Evolutionary conservation across 371 early-diverging fungal species (phyloP), one percentile per base, ranked within the genome.

Genomic region (Syncephalastrum sp.): DNA sequence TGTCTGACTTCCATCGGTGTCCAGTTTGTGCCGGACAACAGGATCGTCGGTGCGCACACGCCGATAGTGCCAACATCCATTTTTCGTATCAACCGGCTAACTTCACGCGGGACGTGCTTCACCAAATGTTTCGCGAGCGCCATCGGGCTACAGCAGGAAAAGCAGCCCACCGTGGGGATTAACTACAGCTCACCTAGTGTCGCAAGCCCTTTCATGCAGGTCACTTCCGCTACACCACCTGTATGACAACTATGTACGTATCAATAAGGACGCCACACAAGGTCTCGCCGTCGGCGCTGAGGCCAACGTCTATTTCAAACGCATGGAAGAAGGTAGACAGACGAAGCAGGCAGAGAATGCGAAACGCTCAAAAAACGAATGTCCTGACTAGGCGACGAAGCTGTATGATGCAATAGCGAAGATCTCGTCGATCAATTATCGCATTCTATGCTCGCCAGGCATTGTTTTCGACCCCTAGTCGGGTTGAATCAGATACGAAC

Each of bases 141-240:
- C n/a, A n/a, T n/a, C n/a, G n/a, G n/a, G n/a, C n/a, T 55, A 45
- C 38, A 27, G 10, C 19, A 25, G 0, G 44, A 47, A 12, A 41
- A 47, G 5, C 44, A 50, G 33, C 53, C 61, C 13, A 91, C 78
- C 33, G 88, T 89, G 19, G 72, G 98, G 21, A 85, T 98, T 53
- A 99, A 99, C 62, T 99, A 91, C 74, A 88, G 90, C 61, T 92
- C 93, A 62, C 99, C 99, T 53, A 99, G 99, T 82, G 98, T 99
- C 61, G 99, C 99, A 50, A 99, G 99, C 97, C n/a, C n/a, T 99
- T 99, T 84, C 99, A 99, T 70, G 97, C 95, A 29, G 99, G 99
- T 0, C 99, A 99, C 71, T 79, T 99, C 70, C 89, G 99, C 51
- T 92, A 94, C 55, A 99, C 99, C 98, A 99, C 70, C 73, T 99